Evolutionary conservation across 768 basidiomycete species (phyloP), one percentile per base, ranked within the genome.

Genomic region (Pleurotus salmoneostramineus): DNA sequence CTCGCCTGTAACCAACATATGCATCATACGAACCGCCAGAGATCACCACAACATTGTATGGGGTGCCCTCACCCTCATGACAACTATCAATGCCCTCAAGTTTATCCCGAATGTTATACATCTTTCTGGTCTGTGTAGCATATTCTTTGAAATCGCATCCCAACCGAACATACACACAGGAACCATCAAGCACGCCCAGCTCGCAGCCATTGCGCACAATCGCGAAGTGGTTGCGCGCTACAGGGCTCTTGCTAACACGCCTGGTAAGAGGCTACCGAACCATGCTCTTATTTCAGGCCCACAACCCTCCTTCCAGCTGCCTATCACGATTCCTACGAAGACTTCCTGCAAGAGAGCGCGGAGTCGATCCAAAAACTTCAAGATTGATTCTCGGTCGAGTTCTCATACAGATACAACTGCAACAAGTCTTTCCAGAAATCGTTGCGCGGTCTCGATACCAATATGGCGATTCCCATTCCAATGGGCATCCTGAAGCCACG

Each of bases 161-260:
- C 56, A 8, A n/a, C 42, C 4, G 42, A 27, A n/a, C 45, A 27
- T 15, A 45, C 42, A 35, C 49, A 5, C 59, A 94, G 93, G 94
- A 0, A 95, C 93, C 0, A 89, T 95, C 57, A 93, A 89, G 69
- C 92, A 95, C 49, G 83, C 83, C 0, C 93, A 95, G 64, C 69
- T 89, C 0, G 87, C 88, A 4, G 88, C 90, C 1, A 87, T 93
- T 42, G 72, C 80, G 34, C 84, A 93, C 63, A 90, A 93, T 65
- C 74, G 88, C 33, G 79, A 83, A 51, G 77, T 89, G 4, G 77
- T 93, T 34, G 91, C 88, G 5, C 77, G 87, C 12, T 85, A 85
- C 64, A 71, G 88, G 49, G 81, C 82, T 3, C 67, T 72, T 10
- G 74, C 83, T 1, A 79, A 83, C 44, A 79, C 73, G 0, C 73